phyloP scores from a whole-genome alignment of 2,329 filamentous ascomycete species.

The Pseudocercospora musae region DNA sequence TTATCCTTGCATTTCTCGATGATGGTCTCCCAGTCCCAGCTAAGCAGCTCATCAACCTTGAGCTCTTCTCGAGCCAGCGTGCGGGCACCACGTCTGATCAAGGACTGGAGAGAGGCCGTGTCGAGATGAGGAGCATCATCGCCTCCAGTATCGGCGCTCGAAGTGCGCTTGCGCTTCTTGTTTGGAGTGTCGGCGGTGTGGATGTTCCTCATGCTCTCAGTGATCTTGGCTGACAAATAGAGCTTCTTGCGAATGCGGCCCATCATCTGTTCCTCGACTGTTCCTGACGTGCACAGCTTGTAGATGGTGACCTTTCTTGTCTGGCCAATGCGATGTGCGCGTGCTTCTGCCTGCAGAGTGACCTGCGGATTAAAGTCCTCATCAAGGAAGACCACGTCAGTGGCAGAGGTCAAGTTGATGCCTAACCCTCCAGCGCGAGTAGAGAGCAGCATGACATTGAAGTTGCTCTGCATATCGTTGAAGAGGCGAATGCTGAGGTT shows the following conservation, averaged over 20 bases:
- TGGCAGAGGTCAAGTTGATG: conserved; percentile 54
- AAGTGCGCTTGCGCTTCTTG: conserved; percentile 34
- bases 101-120: conserved; percentile 51
- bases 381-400: conserved; percentile 56
- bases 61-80: conserved; percentile 52
- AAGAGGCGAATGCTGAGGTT: conserved; percentile 55
- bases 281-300: conserved; percentile 56
- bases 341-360: conserved; percentile 53
- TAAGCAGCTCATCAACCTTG: conserved; percentile 55
- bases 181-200: conserved; percentile 38
- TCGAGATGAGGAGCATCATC: conserved; percentile 53
- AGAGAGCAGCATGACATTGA: conserved; percentile 55
- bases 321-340: conserved; percentile 56
- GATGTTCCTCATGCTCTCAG: conserved; percentile 56
- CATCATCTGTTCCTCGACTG: conserved; percentile 59
- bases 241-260: conserved; percentile 59
- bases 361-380: conserved; percentile 56
- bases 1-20: conserved; percentile 54
- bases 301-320: conserved; percentile 54
- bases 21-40: conserved; percentile 56
- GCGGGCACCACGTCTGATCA: conserved; percentile 54
- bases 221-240: conserved; percentile 59
- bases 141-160: conserved; percentile 35
- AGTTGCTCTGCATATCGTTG: conserved; percentile 45
- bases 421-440: conserved; percentile 56